A percentile compares a stretch with the other conserved stretches of the same genome.
These are phyloP conservation scores for Pythium insidiosum DNA, from an alignment of 352 stramenopile species.

Conservation along the genomic window DNA sequence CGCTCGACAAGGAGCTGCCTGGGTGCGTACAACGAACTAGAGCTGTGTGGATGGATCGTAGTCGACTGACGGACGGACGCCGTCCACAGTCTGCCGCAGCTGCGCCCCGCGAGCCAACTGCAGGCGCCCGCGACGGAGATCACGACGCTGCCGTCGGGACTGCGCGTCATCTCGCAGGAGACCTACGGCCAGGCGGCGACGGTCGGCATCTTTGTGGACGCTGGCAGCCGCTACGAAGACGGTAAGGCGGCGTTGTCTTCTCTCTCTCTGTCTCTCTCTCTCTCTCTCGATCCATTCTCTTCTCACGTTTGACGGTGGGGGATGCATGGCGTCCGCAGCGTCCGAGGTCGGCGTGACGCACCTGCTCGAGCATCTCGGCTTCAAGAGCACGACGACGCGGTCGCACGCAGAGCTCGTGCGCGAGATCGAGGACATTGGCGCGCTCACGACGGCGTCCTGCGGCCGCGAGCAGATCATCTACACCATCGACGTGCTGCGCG, in stretches of 20 bases:
- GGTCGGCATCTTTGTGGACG: conserved; percentile 91
- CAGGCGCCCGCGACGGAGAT: conserved; percentile 87
- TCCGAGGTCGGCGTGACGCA: conserved; percentile 87
- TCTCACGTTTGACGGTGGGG: too few relatives aligned
- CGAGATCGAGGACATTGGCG: conserved; percentile 91
- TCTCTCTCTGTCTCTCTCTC: too few relatives aligned
- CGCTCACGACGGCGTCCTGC: conserved; percentile 85
- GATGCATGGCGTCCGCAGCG: too few relatives aligned
- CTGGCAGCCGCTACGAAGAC: conserved; percentile 83
- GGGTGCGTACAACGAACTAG: too few relatives aligned
- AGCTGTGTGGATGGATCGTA: too few relatives aligned
- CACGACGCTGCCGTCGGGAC: conserved; percentile 89
- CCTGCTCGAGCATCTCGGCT: conserved; percentile 93
- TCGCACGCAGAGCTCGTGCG: conserved; percentile 81
- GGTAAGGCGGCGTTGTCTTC: too few relatives aligned
- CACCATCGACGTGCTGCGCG: conserved; percentile 93
- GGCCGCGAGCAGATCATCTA: conserved; percentile 96
- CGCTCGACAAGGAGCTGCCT: conserved; percentile 51
- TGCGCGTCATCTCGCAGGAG: conserved; percentile 95
- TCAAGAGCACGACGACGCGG: conserved; percentile 89
- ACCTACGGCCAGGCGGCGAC: conserved; percentile 94
- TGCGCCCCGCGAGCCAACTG: conserved; percentile 81
- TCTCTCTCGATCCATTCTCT: too few relatives aligned
- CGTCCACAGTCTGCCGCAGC: conserved; percentile 60
- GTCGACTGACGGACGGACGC: too few relatives aligned